Conservation (phyloP, 202 grass and related monocot genomes). For the Miscanthus sacchariflorus region DNA sequence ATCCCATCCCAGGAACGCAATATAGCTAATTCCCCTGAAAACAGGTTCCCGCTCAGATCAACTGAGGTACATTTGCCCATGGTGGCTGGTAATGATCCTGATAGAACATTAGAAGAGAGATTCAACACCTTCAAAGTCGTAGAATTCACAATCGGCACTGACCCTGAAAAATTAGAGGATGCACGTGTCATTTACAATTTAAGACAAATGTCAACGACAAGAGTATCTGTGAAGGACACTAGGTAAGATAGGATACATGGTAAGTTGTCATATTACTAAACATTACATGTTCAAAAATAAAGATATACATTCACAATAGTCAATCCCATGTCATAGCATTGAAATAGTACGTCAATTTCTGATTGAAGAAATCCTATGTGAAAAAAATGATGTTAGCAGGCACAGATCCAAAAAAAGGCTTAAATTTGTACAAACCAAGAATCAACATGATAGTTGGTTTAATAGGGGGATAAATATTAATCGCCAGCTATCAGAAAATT, state of each 20-base stretch:
- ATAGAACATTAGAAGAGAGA: constrained; percentile 86
- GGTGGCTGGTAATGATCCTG: constrained; percentile 73
- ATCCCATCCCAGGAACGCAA: constrained; percentile 73
- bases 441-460: neutral
- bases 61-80: constrained; percentile 68
- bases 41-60: constrained; percentile 83
- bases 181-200: constrained; percentile 33
- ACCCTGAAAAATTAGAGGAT: constrained; percentile 60
- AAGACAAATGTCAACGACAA: neutral
- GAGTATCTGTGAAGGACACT: neutral
- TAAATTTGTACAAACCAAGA: constrained; percentile 23
- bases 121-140: constrained; percentile 90
- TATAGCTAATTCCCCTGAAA: constrained; percentile 73
- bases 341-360: constrained; percentile 22
- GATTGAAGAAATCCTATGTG: neutral
- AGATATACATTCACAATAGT: constrained; percentile 14
- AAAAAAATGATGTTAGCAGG: neutral
- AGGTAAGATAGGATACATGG: constrained; percentile 15
- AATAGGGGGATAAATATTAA: too few species aligned
- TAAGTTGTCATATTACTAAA: constrained; percentile 8
- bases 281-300: constrained; percentile 13
- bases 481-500: too few species aligned
- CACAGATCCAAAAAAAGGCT: constrained; percentile 22
- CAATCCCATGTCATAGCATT: constrained; percentile 1
- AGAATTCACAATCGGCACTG: constrained; percentile 71